phyloP scores from a whole-genome alignment of 2,329 filamentous ascomycete genomes.

The Lachnellula arida region DNA sequence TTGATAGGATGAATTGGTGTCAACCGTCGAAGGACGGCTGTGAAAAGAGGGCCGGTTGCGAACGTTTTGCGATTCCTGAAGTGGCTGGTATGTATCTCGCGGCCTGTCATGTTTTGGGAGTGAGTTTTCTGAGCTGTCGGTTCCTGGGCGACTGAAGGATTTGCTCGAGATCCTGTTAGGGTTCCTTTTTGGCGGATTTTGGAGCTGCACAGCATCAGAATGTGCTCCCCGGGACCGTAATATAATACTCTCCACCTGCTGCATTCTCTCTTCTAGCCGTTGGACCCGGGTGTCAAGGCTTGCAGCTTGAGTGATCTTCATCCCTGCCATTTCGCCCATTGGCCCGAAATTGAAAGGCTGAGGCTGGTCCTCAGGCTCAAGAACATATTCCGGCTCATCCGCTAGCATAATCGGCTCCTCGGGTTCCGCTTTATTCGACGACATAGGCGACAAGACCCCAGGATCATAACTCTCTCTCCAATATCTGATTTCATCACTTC shows the following conservation, averaged over 20 bases:
- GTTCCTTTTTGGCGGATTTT: slow-evolving; percentile 21
- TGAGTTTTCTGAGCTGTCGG: slow-evolving; percentile 24
- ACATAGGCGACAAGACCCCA: slow-evolving; percentile 47
- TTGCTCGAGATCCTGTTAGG: slow-evolving; percentile 12
- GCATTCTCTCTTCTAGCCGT: slow-evolving; percentile 47
- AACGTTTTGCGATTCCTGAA: slow-evolving; percentile 9
- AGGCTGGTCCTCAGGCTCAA: slow-evolving; percentile 34
- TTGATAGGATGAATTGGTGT: slow-evolving; percentile 23
- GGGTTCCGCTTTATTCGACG: slow-evolving; percentile 41
- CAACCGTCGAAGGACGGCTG: slow-evolving; percentile 25
- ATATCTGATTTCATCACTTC: slow-evolving; percentile 60
- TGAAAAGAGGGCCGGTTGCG: slow-evolving; percentile 21
- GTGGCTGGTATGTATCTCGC: slow-evolving; percentile 14
- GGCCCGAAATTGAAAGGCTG: slow-evolving; percentile 53
- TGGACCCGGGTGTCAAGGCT: slow-evolving; percentile 50
- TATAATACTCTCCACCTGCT: slow-evolving; percentile 43
- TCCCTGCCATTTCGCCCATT: slow-evolving; percentile 44
- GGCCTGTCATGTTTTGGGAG: slow-evolving; percentile 18
- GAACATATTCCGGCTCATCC: slow-evolving; percentile 28
- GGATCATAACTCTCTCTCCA: slow-evolving; percentile 58
- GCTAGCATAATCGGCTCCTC: slow-evolving; percentile 28
- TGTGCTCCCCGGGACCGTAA: slow-evolving; percentile 12
- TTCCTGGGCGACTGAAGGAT: slow-evolving; percentile 20
- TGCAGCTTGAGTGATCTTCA: slow-evolving; percentile 54
- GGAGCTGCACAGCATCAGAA: slow-evolving; percentile 17